Conservation (phyloP, 768 basidiomycete species). For the Termitomyces sp. region DNA sequence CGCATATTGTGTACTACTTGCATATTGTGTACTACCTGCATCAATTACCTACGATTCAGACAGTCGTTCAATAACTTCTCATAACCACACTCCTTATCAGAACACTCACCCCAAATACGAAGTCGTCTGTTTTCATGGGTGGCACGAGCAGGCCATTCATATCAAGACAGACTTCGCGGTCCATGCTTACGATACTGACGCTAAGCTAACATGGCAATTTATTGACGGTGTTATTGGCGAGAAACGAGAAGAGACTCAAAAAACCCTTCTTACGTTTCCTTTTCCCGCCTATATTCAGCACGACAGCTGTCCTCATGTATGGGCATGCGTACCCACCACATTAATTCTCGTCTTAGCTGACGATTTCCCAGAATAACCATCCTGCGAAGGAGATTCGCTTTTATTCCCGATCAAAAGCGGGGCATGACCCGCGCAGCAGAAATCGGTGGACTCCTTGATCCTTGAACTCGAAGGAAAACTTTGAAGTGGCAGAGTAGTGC, state of each 20-base stretch:
- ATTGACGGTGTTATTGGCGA: background rate
- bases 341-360: too few relatives aligned
- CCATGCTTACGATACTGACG: too few relatives aligned
- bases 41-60: background rate
- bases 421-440: too few relatives aligned
- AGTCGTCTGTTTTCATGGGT: background rate
- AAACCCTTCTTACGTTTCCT: background rate
- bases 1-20: background rate
- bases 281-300: background rate
- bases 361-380: background rate
- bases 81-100: background rate
- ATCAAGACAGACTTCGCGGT: too few relatives aligned
- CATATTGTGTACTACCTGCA: background rate
- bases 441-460: background rate
- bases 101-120: background rate
- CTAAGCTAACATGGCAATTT: background rate
- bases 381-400: background rate
- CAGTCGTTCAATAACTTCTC: background rate
- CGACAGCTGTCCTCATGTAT: too few relatives aligned
- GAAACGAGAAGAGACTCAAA: background rate
- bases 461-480: too few relatives aligned
- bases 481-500: background rate
- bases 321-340: too few relatives aligned
- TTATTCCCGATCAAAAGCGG: background rate
- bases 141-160: background rate